Conservation (phyloP, 148 eudicot genomes). For the Fagopyrum tataricum region DNA sequence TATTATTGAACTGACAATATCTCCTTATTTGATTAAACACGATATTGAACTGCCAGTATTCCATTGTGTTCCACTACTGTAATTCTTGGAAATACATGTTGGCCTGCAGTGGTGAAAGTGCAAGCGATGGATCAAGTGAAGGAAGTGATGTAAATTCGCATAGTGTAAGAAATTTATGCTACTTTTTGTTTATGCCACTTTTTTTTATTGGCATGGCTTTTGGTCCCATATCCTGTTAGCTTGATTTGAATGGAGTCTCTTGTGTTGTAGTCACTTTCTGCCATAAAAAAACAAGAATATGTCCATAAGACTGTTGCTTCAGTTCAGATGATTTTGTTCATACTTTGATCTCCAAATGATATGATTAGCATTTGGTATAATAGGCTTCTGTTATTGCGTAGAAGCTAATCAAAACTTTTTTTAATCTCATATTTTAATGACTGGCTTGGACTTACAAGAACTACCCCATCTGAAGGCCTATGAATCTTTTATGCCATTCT, state of each 20-base stretch:
- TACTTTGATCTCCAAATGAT: background rate
- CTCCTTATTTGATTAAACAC: background rate
- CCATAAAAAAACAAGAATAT: background rate
- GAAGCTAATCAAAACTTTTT: background rate
- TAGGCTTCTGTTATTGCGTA: background rate
- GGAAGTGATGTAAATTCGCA: constrained; percentile 93
- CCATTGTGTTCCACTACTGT: background rate
- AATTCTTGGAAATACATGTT: constrained; percentile 5
- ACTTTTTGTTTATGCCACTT: background rate
- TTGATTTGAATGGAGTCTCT: background rate
- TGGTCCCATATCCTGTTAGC: background rate
- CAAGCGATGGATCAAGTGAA: constrained; percentile 88
- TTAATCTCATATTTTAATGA: background rate
- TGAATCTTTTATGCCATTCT: background rate
- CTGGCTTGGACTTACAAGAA: background rate
- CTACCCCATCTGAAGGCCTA: background rate
- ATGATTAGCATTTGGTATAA: background rate
- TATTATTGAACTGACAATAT: background rate
- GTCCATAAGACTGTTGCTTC: background rate
- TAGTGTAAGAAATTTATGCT: constrained; percentile 48
- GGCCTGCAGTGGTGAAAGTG: constrained; percentile 74
- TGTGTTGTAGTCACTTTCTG: background rate
- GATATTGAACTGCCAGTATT: background rate
- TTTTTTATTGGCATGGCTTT: background rate
- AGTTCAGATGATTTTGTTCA: background rate